These are phyloP conservation scores for Populus ilicifolia DNA, from an alignment of 345 rosid species.

Conservation along the genomic window DNA sequence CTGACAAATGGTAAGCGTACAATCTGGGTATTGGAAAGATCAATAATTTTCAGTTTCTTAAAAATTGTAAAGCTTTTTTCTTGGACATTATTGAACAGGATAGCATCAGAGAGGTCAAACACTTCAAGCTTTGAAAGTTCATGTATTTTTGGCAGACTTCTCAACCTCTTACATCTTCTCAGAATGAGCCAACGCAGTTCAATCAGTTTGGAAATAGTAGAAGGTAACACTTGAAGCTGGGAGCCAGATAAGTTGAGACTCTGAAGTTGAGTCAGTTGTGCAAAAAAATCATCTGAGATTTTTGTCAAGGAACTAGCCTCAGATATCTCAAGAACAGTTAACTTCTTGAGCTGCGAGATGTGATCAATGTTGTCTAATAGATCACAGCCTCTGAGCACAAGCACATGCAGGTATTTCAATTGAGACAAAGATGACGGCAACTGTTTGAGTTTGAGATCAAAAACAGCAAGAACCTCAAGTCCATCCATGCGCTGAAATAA, in stretches of 20 bases:
- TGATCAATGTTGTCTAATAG: conserved; percentile 13
- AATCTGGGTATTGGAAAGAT: conserved; percentile 45
- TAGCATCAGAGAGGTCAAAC: conserved; percentile 48
- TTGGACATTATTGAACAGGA: conserved; percentile 16
- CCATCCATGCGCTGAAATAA: conserved; percentile 21
- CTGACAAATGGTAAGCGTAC: conserved; percentile 1
- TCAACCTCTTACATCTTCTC: conserved; percentile 30
- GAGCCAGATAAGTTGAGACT: conserved; percentile 51
- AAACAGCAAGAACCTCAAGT: conserved; percentile 43
- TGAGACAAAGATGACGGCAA: conserved; percentile 16
- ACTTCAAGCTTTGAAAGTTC: conserved; percentile 37
- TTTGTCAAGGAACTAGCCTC: conserved; percentile 35
- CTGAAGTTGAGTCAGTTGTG: conserved; percentile 19
- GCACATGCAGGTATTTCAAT: conserved; percentile 34
- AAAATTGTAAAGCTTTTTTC: conserved; percentile 16
- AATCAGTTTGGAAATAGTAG: conserved; percentile 16
- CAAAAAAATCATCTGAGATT: conserved; percentile 30
- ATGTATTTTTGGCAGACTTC: conserved; percentile 34
- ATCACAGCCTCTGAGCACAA: conserved; percentile 51
- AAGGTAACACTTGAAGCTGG: conserved; percentile 33
- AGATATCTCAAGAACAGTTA: conserved; percentile 54
- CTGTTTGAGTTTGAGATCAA: conserved; percentile 30
- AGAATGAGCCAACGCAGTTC: conserved; percentile 47
- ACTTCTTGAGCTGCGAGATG: conserved; percentile 19
- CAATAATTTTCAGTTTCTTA: conserved; percentile 36